Evolutionary conservation across 2,329 filamentous ascomycete species (phyloP), one percentile per base, ranked within the genome.

Genomic region (Taxawa tesnikishii): DNA sequence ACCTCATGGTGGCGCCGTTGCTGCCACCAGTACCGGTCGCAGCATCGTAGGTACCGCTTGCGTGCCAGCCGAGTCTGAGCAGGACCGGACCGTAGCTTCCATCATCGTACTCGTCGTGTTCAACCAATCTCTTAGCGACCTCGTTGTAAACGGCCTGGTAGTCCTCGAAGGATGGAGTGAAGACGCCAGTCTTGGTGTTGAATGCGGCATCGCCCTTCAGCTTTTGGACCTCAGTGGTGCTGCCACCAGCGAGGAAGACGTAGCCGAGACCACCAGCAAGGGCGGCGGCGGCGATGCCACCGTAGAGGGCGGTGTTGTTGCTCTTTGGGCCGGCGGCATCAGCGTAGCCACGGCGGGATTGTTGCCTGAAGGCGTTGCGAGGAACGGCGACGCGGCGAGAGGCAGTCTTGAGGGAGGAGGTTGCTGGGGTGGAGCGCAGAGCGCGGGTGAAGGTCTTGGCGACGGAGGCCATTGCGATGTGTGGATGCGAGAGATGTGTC

Each of bases 1-100:
- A 96, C 53, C 90, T 77, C 90, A 96, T 96, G 44, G 87, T 94
- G 36, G 88, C 88, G 44, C 90, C 88, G 59, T 96, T 94, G 68
- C 81, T 88, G 45, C 88, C 88, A 49, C 88, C 90, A 28, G 88
- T 96, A 43, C 73, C 71, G 15, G 87, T 94, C 53, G 73, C 73
- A 64, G 79, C 81, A 56, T 96, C 88, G 52, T 79, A 96, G 48
- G 88, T 98, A 47, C 88, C 88, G 47, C 79, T 85, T 43, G 79
- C 77, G 65, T 96, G 90, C 88, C 90, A 96, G 40, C 84, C 88
- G 45, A 96, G 73, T 50, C 88, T 76, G 42, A 96, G 63, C 35
- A 96, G 68, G 39, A 96, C 85, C 16, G 88, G 90, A 36, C 85
- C 88, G 55, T 92, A 96, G 65, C 81, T 90, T 46, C 90, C 88